Conservation (phyloP, 257 asterid species). For the Eustoma russellianum region DNA sequence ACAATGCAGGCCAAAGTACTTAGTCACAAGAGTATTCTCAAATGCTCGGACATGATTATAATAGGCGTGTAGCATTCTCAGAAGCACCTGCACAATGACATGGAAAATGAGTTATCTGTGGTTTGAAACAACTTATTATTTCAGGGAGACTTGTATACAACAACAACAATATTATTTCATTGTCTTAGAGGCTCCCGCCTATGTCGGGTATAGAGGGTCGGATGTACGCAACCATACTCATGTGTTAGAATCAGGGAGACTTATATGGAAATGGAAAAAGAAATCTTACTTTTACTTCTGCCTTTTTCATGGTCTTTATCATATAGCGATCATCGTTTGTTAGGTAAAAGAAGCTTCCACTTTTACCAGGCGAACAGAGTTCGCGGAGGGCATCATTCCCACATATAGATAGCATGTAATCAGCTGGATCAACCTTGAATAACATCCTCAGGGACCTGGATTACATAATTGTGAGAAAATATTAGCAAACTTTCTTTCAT, state of each 20-base stretch:
- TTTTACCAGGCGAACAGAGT: constrained; percentile 88
- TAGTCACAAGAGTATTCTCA: constrained; percentile 33
- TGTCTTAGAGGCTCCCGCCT: too few species aligned
- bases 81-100: constrained; percentile 21
- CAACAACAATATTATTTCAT: too few species aligned
- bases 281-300: constrained; percentile 77
- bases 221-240: too few species aligned
- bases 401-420: constrained; percentile 90
- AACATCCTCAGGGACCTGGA: constrained; percentile 69
- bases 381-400: constrained; percentile 86
- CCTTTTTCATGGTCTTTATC: constrained; percentile 96
- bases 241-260: too few species aligned
- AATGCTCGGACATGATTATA: constrained; percentile 32
- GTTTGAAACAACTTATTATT: constrained; percentile 4
- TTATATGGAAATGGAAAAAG: neutral
- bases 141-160: too few species aligned
- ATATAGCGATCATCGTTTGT: constrained; percentile 94
- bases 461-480: neutral
- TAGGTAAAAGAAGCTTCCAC: constrained; percentile 92
- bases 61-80: constrained; percentile 39
- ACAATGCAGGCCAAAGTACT: constrained; percentile 38
- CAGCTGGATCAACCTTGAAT: constrained; percentile 95
- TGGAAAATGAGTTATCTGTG: neutral
- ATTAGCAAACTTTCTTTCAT: neutral
- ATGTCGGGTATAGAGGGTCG: too few species aligned